Conservation (phyloP, 345 rosid genomes). For the Fremontodendron californicum region DNA sequence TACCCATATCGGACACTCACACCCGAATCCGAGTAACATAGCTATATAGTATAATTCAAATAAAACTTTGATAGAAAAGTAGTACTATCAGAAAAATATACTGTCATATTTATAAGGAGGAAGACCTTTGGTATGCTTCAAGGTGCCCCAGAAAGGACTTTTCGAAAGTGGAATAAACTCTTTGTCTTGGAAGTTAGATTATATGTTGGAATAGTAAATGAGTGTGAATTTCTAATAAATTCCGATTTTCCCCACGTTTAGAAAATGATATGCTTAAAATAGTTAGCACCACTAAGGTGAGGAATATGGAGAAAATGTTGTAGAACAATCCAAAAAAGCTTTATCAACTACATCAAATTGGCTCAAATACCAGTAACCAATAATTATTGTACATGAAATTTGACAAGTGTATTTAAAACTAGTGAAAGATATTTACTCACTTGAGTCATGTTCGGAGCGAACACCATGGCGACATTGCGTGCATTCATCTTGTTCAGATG, state of each 20-base stretch:
- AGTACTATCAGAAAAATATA: not conserved
- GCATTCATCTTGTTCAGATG: constrained; percentile 95
- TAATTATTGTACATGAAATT: not conserved
- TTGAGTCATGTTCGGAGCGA: constrained; percentile 99
- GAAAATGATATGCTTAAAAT: not conserved
- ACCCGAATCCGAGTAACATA: too few relatives aligned
- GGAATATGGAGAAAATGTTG: not conserved
- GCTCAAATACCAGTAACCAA: not conserved
- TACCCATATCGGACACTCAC: too few relatives aligned
- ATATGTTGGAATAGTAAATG: not conserved
- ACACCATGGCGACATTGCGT: constrained; percentile 91
- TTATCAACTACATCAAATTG: not conserved
- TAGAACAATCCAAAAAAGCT: not conserved
- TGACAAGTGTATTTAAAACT: not conserved
- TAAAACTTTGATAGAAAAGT: not conserved
- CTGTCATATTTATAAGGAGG: not conserved
- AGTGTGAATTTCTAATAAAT: too few relatives aligned
- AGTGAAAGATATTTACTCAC: constrained; percentile 35
- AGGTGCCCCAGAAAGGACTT: not conserved
- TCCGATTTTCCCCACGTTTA: not conserved
- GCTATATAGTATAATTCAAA: not conserved
- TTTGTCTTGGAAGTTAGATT: not conserved
- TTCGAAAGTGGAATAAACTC: not conserved
- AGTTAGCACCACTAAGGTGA: not conserved
- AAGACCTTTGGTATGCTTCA: not conserved